These are phyloP conservation scores for Ochetophila trinervis DNA, from an alignment of 306 rosid species.

Conservation along the genomic window DNA sequence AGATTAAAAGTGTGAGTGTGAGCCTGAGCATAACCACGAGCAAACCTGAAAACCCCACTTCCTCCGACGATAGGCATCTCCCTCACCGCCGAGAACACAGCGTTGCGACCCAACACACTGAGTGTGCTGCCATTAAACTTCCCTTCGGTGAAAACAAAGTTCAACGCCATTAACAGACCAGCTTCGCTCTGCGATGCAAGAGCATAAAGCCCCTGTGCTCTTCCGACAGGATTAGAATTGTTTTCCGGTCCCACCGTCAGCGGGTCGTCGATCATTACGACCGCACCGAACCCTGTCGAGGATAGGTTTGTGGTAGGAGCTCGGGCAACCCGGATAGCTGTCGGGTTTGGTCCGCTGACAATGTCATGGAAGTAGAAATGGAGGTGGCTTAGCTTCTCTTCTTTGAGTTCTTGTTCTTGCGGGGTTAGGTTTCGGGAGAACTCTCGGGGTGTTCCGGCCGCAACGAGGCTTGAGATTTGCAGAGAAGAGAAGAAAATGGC, in stretches of 20 bases:
- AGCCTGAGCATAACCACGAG: conserved; percentile 49
- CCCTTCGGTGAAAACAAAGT: conserved; percentile 35
- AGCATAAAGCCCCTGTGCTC: conserved; percentile 49
- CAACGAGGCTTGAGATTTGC: background rate
- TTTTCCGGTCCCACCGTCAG: conserved; percentile 36
- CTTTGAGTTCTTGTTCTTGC: conserved; percentile 22
- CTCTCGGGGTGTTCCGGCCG: too few species aligned
- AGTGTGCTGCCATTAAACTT: conserved; percentile 47
- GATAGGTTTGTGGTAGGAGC: conserved; percentile 35
- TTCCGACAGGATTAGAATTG: conserved; percentile 41
- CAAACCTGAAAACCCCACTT: conserved; percentile 43
- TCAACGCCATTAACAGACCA: conserved; percentile 37
- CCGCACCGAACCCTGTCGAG: conserved; percentile 30
- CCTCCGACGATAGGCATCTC: conserved; percentile 62
- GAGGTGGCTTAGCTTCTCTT: conserved; percentile 57
- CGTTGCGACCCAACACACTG: conserved; percentile 42
- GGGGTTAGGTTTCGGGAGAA: conserved; percentile 27
- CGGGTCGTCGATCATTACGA: conserved; percentile 43
- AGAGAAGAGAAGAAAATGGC: conserved; percentile 4
- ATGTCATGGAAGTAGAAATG: conserved; percentile 64
- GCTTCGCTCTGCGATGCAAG: conserved; percentile 34
- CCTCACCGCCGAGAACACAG: conserved; percentile 3
- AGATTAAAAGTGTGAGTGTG: conserved; percentile 25
- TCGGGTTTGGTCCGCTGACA: conserved; percentile 42
- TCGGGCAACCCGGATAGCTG: conserved; percentile 33